These are phyloP conservation scores for Fragaria vesca DNA, from an alignment of 306 rosid species.

Conservation along the genomic window DNA sequence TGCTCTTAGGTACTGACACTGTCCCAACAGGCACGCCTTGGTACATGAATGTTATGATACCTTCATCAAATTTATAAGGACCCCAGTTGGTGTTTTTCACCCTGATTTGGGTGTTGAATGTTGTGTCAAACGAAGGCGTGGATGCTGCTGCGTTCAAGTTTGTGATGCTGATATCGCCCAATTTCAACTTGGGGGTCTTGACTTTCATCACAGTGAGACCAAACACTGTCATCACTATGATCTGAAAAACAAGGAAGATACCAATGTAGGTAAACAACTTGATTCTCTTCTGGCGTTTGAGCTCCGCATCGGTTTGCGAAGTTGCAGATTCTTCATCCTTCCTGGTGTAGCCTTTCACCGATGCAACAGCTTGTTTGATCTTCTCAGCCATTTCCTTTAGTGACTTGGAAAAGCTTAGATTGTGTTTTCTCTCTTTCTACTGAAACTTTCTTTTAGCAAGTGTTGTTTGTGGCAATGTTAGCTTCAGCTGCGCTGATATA, in stretches of 20 bases:
- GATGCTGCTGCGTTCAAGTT: background rate
- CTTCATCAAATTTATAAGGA: background rate
- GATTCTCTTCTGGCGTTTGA: background rate
- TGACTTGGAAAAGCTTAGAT: background rate
- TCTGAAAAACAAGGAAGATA: background rate
- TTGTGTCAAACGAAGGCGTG: background rate
- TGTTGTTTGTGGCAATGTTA: background rate
- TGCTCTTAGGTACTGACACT: background rate
- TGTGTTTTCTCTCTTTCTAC: background rate
- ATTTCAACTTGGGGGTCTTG: background rate
- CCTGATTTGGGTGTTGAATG: background rate
- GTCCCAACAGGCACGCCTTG: background rate
- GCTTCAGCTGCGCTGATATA: background rate
- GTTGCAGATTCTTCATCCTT: background rate
- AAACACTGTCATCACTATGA: background rate
- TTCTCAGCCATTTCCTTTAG: background rate
- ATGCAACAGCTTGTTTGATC: background rate
- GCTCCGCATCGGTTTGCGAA: background rate
- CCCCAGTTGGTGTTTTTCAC: constrained; percentile 1
- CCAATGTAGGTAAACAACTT: background rate
- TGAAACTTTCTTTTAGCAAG: background rate
- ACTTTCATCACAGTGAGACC: background rate
- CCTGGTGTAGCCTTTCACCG: background rate
- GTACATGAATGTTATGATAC: background rate
- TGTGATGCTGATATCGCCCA: background rate